Conservation (phyloP, 768 basidiomycete species). For the Suillus clintonianus region DNA sequence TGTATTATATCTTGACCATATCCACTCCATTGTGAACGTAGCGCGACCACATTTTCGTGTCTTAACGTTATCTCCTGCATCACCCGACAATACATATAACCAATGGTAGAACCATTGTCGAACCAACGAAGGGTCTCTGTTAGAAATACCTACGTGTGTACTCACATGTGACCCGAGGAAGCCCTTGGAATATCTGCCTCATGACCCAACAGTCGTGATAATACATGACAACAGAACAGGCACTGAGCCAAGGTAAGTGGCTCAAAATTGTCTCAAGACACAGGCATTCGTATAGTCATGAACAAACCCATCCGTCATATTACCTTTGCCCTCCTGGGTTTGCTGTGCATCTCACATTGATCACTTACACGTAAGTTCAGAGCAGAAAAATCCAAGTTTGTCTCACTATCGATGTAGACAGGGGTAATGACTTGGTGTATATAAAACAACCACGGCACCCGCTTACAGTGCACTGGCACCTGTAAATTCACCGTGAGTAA, state of each 20-base stretch:
- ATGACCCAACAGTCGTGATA: not conserved
- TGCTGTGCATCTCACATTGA: not conserved
- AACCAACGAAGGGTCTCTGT: not conserved
- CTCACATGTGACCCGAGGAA: not conserved
- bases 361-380: not conserved
- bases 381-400: constrained; percentile 17
- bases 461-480: constrained; percentile 52
- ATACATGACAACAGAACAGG: not conserved
- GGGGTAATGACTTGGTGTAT: constrained; percentile 13
- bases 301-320: not conserved
- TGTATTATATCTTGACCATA: not conserved
- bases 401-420: constrained; percentile 17
- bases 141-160: not conserved
- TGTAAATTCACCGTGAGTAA: constrained; percentile 16
- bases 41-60: not conserved
- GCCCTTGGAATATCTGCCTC: not conserved
- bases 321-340: not conserved
- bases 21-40: not conserved
- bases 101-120: not conserved
- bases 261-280: not conserved
- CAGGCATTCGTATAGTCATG: not conserved
- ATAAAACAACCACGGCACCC: constrained; percentile 13
- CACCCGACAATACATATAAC: not conserved
- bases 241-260: not conserved
- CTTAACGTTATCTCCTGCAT: not conserved